Evolutionary conservation across 331 rosid genomes (phyloP).

Genomic region (Pyracantha coccinea): DNA sequence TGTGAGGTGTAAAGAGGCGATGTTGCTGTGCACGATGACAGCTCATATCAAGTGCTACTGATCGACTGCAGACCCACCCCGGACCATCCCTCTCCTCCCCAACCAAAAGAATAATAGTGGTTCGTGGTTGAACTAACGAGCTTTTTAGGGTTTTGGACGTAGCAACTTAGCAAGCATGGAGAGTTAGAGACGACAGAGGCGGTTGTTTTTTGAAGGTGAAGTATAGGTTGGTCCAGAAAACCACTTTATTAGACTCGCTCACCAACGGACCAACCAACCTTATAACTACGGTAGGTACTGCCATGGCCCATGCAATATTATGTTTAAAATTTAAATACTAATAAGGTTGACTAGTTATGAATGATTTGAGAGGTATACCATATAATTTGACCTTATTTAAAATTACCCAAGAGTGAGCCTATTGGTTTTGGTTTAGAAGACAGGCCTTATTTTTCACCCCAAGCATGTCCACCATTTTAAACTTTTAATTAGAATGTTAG

Average conservation of each 20-base stretch:
- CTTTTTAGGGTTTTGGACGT: not conserved
- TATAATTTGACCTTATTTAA: not conserved
- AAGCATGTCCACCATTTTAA: not conserved
- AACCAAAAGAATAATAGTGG: too few relatives aligned
- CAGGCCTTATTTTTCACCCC: not conserved
- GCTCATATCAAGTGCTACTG: too few relatives aligned
- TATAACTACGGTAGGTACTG: not conserved
- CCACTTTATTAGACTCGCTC: constrained; percentile 9
- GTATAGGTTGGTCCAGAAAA: not conserved
- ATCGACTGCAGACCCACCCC: too few relatives aligned
- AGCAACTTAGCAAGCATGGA: not conserved
- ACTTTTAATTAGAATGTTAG: too few relatives aligned
- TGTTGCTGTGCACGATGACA: too few relatives aligned
- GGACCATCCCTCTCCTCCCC: too few relatives aligned
- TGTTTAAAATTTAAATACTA: too few relatives aligned
- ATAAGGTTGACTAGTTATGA: not conserved
- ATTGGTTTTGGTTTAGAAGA: too few relatives aligned
- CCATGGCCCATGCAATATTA: not conserved
- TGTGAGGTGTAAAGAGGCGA: not conserved
- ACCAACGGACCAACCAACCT: not conserved
- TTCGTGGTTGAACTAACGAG: not conserved
- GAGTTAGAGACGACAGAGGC: not conserved
- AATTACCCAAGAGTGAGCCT: too few relatives aligned
- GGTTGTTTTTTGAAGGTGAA: not conserved
- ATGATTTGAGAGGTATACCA: not conserved